Percentiles rank a stretch among this genome's conserved stretches.
These are phyloP conservation scores for Rauvolfia tetraphylla DNA, from an alignment of 257 asterid genomes.

Conservation along the genomic window DNA sequence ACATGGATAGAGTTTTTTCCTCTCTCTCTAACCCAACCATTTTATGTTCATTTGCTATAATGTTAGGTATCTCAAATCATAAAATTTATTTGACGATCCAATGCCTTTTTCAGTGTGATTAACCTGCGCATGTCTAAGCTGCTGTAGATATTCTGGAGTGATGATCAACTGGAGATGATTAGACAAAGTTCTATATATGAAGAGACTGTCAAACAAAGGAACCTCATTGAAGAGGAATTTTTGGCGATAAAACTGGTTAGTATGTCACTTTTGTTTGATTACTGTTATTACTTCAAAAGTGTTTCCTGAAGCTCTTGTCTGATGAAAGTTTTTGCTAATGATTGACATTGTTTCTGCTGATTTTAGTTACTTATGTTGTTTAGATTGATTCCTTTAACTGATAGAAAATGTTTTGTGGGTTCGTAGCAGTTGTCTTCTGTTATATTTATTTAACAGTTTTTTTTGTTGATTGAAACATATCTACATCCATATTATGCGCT, in stretches of 20 bases:
- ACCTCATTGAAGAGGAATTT: constrained; percentile 50
- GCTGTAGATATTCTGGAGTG: constrained; percentile 65
- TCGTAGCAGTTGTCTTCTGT: not conserved
- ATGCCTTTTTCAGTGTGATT: not conserved
- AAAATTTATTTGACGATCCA: not conserved
- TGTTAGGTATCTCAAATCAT: not conserved
- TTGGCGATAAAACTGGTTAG: constrained; percentile 43
- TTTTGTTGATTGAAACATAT: not conserved
- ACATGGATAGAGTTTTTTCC: not conserved
- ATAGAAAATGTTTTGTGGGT: not conserved
- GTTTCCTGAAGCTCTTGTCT: not conserved
- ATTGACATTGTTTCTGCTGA: not conserved
- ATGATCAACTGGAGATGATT: constrained; percentile 65
- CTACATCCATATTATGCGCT: not conserved
- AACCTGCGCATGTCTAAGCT: constrained; percentile 13
- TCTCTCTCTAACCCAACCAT: not conserved
- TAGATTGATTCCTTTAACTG: not conserved
- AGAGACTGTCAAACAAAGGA: constrained; percentile 63
- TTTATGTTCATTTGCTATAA: not conserved
- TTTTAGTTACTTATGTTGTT: not conserved
- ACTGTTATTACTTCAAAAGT: not conserved
- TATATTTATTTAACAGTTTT: not conserved
- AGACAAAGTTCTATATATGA: constrained; percentile 44
- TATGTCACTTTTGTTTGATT: constrained; percentile 1
- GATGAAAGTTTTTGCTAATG: not conserved